Base-by-base conservation (phyloP, 2,329 filamentous ascomycete genomes). In the Volutella citrinella region DNA sequence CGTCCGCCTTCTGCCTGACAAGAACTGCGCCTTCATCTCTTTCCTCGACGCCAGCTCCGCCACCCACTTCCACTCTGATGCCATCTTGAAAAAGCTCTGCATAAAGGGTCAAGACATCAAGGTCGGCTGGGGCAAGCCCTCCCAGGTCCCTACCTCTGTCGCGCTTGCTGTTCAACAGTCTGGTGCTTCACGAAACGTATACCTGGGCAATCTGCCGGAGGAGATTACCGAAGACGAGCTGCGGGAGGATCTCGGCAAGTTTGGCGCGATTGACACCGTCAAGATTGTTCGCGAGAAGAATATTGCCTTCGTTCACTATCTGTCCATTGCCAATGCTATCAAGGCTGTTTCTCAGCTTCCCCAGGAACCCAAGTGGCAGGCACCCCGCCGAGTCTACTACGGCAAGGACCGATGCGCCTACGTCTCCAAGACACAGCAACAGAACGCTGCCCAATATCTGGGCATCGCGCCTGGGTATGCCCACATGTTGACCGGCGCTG, bases 11-110 rank as follows among this genome's bases (percentile, higher is more conserved):
- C 74, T 98, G 35, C 88, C 91, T 16, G 93, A 98, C 68, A 98
- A 97, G 87, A 98, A 97, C 75, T 98, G 93, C 59, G 93, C 93
- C 38, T 98, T 98, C 74, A 97, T 98, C 60, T 98, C 93, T 7
- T 98, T 98, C 72, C 74, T 98, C 48, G 93, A 98, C 58, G 89
- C 90, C 54, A 95, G 90, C 69, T 96, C 93, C 19, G 93, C 93
- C 36, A 97, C 91, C 15, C 93, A 98, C 63, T 98, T 98, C 70
- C 93, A 98, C 72, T 98, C 93, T 14, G 93, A 98, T 74, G 93
- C 93, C 51, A 98, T 98, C 67, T 78, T 98, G 77, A 98, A 98
- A 76, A 98, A 97, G 76, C 80, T 98, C 60, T 90, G 90, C 54
- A 95, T 98, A 70, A 90, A 95, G 67, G 91, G 91, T 17, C 93